A percentile compares a stretch with the other conserved stretches of the same genome.
Evolutionary conservation across 2,329 filamentous ascomycete species (phyloP).

Genomic region (Ceratocystis colombiana): DNA sequence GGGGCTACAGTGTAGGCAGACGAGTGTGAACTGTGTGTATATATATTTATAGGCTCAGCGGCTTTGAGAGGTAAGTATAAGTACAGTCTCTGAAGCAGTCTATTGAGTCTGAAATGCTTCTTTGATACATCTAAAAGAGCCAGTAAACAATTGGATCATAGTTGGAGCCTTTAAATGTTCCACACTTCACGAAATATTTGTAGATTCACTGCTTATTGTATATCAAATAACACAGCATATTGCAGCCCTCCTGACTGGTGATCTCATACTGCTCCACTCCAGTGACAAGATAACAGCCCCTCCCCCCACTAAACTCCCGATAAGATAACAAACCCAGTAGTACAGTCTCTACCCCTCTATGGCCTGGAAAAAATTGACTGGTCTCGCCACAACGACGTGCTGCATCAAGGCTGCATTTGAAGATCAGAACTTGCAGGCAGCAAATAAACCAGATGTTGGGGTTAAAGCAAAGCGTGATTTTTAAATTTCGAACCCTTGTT

Average conservation of each 20-base stretch:
- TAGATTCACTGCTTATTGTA: neutral
- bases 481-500: slow-evolving; percentile 18
- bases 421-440: neutral
- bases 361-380: slow-evolving; percentile 8
- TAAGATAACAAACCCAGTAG: slow-evolving; percentile 18
- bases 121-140: too few relatives aligned
- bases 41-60: slow-evolving; percentile 7
- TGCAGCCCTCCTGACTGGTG: neutral
- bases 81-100: neutral
- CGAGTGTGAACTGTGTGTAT: slow-evolving; percentile 11
- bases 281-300: neutral
- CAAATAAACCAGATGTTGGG: slow-evolving; percentile 31
- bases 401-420: slow-evolving; percentile 4
- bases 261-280: neutral
- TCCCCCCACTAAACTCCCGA: neutral
- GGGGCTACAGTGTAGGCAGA: slow-evolving; percentile 11
- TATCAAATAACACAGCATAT: neutral
- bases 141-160: too few relatives aligned
- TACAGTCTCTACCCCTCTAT: slow-evolving; percentile 12
- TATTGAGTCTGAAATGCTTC: neutral
- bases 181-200: neutral
- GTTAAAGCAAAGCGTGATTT: slow-evolving; percentile 11
- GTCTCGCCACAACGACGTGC: neutral
- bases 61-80: slow-evolving; percentile 1
- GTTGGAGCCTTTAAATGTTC: too few relatives aligned